A percentile compares a stretch with the other conserved stretches of the same genome.
Evolutionary conservation across 2,329 filamentous ascomycete species (phyloP).

Genomic region (Nemania sp.): DNA sequence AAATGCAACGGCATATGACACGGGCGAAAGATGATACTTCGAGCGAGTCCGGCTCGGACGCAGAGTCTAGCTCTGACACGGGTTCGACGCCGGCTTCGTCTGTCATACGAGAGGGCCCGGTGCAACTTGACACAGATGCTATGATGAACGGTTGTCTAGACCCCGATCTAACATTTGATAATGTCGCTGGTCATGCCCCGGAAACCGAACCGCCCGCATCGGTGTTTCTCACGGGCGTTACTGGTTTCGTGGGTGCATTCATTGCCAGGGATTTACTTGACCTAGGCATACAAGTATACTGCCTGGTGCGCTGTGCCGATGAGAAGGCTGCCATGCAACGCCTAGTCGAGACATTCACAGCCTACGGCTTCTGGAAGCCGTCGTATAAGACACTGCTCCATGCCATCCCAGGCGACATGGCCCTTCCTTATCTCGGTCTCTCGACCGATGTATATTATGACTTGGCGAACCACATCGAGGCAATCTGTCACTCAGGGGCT

Average conservation of each 20-base stretch:
- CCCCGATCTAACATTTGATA: constrained; percentile 29
- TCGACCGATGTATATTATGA: constrained; percentile 29
- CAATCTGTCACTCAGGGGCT: constrained; percentile 35
- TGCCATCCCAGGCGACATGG: constrained; percentile 32
- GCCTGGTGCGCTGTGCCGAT: constrained; percentile 36
- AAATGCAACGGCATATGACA: too few relatives aligned
- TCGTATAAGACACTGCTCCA: too few relatives aligned
- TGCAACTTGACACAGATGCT: constrained; percentile 24
- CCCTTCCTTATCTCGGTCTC: constrained; percentile 33
- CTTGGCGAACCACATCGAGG: constrained; percentile 32
- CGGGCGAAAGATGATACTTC: too few relatives aligned
- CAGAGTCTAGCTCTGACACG: too few relatives aligned
- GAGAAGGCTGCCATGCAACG: constrained; percentile 20
- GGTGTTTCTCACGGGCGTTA: constrained; percentile 36
- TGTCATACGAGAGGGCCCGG: constrained; percentile 17
- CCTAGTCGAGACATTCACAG: constrained; percentile 26
- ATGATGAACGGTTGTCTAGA: constrained; percentile 34
- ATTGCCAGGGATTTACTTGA: constrained; percentile 35
- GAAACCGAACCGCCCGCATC: constrained; percentile 16
- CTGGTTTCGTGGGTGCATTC: constrained; percentile 38
- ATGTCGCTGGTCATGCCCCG: constrained; percentile 17
- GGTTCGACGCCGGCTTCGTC: constrained; percentile 15
- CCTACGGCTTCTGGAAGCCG: constrained; percentile 33
- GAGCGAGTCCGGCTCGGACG: too few relatives aligned
- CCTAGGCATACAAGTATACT: constrained; percentile 29